phyloP scores from a whole-genome alignment of 129 eudicot genomes.

The Rutidosis leptorrhynchoides region DNA sequence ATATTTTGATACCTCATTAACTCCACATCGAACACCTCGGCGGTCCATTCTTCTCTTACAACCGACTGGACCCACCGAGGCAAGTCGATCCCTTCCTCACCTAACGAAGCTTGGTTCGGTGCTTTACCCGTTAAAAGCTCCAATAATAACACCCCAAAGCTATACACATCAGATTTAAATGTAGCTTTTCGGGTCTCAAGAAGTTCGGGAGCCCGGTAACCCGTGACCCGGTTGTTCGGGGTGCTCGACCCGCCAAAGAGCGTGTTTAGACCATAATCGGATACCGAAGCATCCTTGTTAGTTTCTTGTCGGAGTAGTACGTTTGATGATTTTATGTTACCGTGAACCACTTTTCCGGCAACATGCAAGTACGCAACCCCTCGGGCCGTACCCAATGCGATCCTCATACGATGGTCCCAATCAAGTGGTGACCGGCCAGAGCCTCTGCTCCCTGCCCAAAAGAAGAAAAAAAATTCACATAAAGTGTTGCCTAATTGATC shows the following conservation, averaged over 20 bases:
- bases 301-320: constrained; percentile 62
- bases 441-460: constrained; percentile 72
- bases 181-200: constrained; percentile 67
- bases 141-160: constrained; percentile 75
- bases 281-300: constrained; percentile 47
- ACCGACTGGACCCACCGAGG: constrained; percentile 97
- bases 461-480: not conserved
- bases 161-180: constrained; percentile 79
- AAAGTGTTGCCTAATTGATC: not conserved
- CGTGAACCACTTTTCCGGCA: constrained; percentile 72
- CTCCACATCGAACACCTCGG: constrained; percentile 90
- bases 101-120: constrained; percentile 83
- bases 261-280: constrained; percentile 73
- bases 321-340: constrained; percentile 90
- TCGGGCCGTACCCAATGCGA: constrained; percentile 65
- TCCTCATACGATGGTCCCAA: constrained; percentile 80
- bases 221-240: constrained; percentile 58
- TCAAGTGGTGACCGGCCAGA: constrained; percentile 79
- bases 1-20: constrained; percentile 68
- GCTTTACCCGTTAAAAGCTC: constrained; percentile 90
- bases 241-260: constrained; percentile 48
- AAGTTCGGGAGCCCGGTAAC: constrained; percentile 89
- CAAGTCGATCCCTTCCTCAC: constrained; percentile 89
- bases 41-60: constrained; percentile 87
- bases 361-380: constrained; percentile 73